Conservation (phyloP, 768 basidiomycete genomes). For the Rhodotorula paludigena region DNA sequence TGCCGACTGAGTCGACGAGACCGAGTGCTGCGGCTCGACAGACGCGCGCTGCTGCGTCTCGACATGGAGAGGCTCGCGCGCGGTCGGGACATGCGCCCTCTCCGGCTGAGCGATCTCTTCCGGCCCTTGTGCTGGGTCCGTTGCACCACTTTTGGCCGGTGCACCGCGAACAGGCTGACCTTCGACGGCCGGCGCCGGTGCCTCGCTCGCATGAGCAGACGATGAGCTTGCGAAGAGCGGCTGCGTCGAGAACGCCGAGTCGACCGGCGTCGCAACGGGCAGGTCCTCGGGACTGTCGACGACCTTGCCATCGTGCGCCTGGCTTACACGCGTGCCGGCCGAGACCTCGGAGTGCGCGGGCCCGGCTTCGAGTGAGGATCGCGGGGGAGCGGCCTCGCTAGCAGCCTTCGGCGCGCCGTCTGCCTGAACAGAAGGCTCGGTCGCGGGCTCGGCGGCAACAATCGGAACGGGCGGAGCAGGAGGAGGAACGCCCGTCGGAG, state of each 20-base stretch:
- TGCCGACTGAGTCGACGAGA: too few relatives aligned
- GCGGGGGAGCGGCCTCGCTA: neutral
- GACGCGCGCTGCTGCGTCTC: neutral
- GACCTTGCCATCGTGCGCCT: conserved; percentile 17
- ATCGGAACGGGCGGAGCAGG: neutral
- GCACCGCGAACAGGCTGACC: neutral
- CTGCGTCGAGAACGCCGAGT: neutral
- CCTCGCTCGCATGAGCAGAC: too few relatives aligned
- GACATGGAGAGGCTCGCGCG: too few relatives aligned
- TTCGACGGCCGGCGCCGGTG: neutral
- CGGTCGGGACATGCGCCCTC: too few relatives aligned
- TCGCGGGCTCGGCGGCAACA: neutral
- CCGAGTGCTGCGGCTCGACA: neutral
- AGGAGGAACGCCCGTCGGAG: too few relatives aligned
- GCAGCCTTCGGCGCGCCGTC: too few relatives aligned
- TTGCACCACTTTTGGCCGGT: too few relatives aligned
- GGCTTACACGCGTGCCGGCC: neutral
- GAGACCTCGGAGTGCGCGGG: neutral
- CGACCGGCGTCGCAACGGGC: neutral
- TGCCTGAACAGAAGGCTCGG: too few relatives aligned
- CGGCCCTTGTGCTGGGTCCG: too few relatives aligned
- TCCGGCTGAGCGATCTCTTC: too few relatives aligned
- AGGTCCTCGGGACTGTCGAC: conserved; percentile 24
- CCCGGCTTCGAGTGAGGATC: neutral
- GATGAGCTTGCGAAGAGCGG: conserved; percentile 17